A percentile compares a stretch with the other conserved stretches of the same genome.
phyloP scores from a whole-genome alignment of 2,329 filamentous ascomycete genomes.

The Biscogniauxia mediterranea region DNA sequence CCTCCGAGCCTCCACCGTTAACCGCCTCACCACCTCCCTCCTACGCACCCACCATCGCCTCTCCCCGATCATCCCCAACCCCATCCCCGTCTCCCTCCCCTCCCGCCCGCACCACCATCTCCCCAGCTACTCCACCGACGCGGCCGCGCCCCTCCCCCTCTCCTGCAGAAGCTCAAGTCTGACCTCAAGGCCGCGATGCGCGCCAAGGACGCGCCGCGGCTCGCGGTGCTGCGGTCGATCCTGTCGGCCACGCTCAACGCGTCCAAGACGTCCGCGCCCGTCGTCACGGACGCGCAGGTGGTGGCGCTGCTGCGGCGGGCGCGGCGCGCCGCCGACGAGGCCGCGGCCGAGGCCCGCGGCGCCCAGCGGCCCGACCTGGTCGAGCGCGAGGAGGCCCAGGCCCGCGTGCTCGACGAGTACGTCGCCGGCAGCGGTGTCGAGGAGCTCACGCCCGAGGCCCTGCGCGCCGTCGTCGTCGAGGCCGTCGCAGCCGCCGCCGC shows the following conservation, averaged over 20 bases:
- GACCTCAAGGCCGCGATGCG: conserved; percentile 68
- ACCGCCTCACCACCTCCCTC: conserved; percentile 23
- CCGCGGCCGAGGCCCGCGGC: conserved; percentile 60
- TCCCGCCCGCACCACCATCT: conserved; percentile 13
- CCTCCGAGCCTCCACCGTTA: conserved; percentile 21
- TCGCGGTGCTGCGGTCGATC: conserved; percentile 66
- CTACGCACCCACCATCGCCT: conserved; percentile 24
- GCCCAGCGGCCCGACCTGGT: conserved; percentile 68
- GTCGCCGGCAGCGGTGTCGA: conserved; percentile 57
- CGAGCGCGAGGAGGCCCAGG: conserved; percentile 66
- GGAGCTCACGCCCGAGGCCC: conserved; percentile 56
- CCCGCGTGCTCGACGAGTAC: conserved; percentile 65
- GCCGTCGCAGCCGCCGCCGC: conserved; percentile 40
- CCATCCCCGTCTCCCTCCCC: conserved; percentile 5
- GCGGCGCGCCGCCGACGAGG: conserved; percentile 54
- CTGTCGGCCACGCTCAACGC: conserved; percentile 72
- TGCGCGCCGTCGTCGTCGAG: conserved; percentile 55
- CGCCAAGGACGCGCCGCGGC: conserved; percentile 60
- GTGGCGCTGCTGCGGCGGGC: conserved; percentile 66
- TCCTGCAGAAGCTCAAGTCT: conserved; percentile 53
- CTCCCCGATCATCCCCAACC: conserved; percentile 4
- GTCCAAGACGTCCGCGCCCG: conserved; percentile 69
- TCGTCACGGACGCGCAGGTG: conserved; percentile 68
- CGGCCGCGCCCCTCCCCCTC: conserved; percentile 31
- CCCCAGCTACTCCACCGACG: conserved; percentile 11